Conservation (phyloP, 257 asterid species). For the Solanum peruvianum region DNA sequence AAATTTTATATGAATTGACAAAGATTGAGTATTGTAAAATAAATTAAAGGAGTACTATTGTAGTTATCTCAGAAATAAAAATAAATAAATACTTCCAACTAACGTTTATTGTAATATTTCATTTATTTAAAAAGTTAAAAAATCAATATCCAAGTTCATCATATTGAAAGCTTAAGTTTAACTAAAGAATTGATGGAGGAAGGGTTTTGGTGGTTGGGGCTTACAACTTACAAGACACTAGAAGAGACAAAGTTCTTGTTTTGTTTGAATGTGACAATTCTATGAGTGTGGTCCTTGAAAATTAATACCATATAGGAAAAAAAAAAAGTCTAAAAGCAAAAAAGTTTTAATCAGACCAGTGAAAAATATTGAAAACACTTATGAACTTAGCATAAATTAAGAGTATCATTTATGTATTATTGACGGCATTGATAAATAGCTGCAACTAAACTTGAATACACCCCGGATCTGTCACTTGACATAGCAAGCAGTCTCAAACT, state of each 20-base stretch:
- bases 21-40: not conserved
- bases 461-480: not conserved
- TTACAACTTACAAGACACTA: not conserved
- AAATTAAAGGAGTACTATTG: not conserved
- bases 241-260: not conserved
- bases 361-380: too few relatives aligned
- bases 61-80: not conserved
- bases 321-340: not conserved
- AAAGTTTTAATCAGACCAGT: too few relatives aligned
- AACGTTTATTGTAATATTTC: not conserved
- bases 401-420: fast-evolving
- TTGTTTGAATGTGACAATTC: not conserved
- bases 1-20: too few relatives aligned
- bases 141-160: not conserved
- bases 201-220: not conserved
- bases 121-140: not conserved
- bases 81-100: not conserved
- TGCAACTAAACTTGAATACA: not conserved
- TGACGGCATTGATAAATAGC: too few relatives aligned
- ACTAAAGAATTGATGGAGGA: not conserved
- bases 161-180: not conserved
- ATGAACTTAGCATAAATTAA: too few relatives aligned
- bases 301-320: not conserved
- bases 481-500: not conserved
- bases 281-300: not conserved